Evolutionary conservation across 2,329 filamentous ascomycete genomes (phyloP), one percentile per base, ranked within the genome.

Genomic region (Trichophyton simii): DNA sequence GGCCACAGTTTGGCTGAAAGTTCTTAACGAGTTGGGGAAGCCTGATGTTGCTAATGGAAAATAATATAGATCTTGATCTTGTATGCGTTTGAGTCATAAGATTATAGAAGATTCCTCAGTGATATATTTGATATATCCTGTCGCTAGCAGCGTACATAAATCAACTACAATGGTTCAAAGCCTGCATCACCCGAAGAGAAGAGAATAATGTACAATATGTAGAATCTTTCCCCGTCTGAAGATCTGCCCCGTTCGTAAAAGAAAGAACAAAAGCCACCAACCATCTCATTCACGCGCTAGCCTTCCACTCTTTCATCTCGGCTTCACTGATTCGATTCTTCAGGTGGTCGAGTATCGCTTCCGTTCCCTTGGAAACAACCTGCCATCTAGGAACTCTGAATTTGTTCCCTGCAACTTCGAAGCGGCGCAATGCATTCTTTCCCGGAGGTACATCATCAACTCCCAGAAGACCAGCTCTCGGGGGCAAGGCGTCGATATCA

Each of bases 321-420:
- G 72, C 70, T n/a, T 67, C 68, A 1, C 88, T 85, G 41, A 95
- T 87, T 61, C 87, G 82, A 31, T 89, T 87, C 63, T 88, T 82
- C 58, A 96, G 73, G 87, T 90, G 96, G 58, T 85, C 80, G 66
- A 96, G 76, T 0, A 90, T 86, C 1, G 89, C 87, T 67, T 95
- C 90, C 0, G 91, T 96, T 0, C 92, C 92, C 64, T 90, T 88
- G 63, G 92, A 88, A 57, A 97, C 76, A 5, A 96, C 82, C 65
- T 87, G 88, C 77, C 87, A 91, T 61, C 88, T 84, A 0, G 92
- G 92, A 36, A 96, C 90, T 36, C 89, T 82, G 75, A 97, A 97
- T 36, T 85, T 81, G 71, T 97, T 97, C 0, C 91, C 91, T 31
- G 83, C 83, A 3, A 96, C 87, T 57, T 95, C 87, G 8, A 96